Evolutionary conservation across 139 green algal species (phyloP).

Genomic region (Eudorina sp.): DNA sequence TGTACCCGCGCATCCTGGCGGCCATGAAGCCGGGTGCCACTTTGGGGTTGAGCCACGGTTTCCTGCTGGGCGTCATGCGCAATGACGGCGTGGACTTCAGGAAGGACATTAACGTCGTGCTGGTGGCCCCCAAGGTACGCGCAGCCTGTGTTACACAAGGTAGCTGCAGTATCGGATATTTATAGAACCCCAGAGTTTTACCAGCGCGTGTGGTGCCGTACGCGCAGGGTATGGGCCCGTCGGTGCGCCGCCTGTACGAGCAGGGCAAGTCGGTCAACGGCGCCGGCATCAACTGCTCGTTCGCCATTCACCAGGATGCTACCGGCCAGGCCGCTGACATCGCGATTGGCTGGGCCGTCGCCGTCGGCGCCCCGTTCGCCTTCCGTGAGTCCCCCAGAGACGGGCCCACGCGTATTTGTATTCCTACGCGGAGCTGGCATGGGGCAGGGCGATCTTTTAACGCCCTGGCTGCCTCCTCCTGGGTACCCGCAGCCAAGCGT

Average conservation of each 20-base stretch:
- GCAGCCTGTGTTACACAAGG: too few relatives aligned
- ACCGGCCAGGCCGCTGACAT: conserved; percentile 95
- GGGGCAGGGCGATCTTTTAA: too few relatives aligned
- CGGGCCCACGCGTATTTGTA: too few relatives aligned
- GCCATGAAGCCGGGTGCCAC: conserved; percentile 98
- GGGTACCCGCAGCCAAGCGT: too few relatives aligned
- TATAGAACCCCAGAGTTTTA: not conserved
- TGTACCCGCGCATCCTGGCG: conserved; percentile 95
- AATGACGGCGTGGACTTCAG: conserved; percentile 95
- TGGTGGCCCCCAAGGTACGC: conserved; percentile 96
- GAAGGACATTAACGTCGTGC: conserved; percentile 98
- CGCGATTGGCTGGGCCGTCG: conserved; percentile 97
- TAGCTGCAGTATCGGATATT: not conserved
- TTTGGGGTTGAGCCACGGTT: conserved; percentile 98
- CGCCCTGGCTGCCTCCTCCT: too few relatives aligned
- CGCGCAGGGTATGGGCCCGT: conserved; percentile 96
- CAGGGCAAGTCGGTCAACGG: conserved; percentile 99
- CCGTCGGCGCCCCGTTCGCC: conserved; percentile 96
- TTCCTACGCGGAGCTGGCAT: too few relatives aligned
- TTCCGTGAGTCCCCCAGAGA: conserved; percentile 86
- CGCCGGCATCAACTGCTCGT: conserved; percentile 99
- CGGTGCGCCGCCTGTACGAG: conserved; percentile 97
- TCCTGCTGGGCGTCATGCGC: conserved; percentile 97
- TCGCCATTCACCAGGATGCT: conserved; percentile 99
- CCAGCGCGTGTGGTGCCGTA: not conserved